Base-by-base conservation (phyloP, 352 stramenopile genomes). In the Pythium periplocum region DNA sequence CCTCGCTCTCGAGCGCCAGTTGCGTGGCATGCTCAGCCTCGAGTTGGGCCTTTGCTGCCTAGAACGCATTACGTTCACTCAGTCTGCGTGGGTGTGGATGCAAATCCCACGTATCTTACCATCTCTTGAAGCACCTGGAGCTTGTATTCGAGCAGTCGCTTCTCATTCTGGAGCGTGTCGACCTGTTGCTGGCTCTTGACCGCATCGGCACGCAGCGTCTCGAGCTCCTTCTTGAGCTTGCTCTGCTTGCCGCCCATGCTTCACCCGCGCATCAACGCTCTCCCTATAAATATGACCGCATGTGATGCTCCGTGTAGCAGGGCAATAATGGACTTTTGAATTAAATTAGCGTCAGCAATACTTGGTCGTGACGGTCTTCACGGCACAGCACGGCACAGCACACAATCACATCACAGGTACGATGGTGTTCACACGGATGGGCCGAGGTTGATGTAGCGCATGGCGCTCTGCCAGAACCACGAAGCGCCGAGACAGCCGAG, bases 401-500 rank as follows among this genome's bases (percentile, higher is more conserved):
- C 17, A 26, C 17, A 26, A 26, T 26, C 17, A 26, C 17, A 26
- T 0, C 34, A 6, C 17, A 7, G 36, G 37, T 52, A 54, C 33
- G 49, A 9, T 37, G 55, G 30, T 31, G 56, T 37, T 12, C 68
- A 69, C 48, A 69, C 67, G 44, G 17, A 26, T 26, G 17, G 17
- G 17, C 17, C 17, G 17, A 26, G 17, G 17, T 26, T 26, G 17
- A 26, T 26, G 17, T 78, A 73, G 26, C 62, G 58, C 42, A 80
- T 37, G 2, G 74, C 55, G 38, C 66, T 69, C 36, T 83, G 75
- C 57, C 80, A 90, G 5, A 90, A 39, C 42, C 75, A 83, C 7
- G 73, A 78, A 41, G 76, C 45, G 43, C 78, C 75, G 31, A 92
- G 64, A 42, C 69, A 82, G n/a, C 82, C 75, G 34, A 92, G 64